Evolutionary conservation across 1,284 basidiomycete genomes (phyloP).

Genomic region (Tausonia pullulans): DNA sequence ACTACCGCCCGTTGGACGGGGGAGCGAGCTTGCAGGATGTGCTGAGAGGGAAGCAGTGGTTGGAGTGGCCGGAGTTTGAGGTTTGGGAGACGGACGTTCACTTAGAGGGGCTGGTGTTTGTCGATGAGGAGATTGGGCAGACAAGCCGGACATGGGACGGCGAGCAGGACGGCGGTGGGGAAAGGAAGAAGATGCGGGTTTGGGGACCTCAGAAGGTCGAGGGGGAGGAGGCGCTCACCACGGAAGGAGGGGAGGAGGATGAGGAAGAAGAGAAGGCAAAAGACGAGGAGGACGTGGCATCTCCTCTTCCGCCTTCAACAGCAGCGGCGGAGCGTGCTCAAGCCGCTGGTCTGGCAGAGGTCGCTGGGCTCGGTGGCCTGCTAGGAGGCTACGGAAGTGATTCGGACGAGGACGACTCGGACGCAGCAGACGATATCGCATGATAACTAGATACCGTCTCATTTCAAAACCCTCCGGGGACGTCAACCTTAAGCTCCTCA

Average conservation of each 20-base stretch:
- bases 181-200: conserved; percentile 10
- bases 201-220: not conserved
- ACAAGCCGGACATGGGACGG: not conserved
- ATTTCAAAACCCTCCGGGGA: too few species aligned
- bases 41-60: not conserved
- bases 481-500: too few species aligned
- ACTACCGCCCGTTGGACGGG: conserved; percentile 1
- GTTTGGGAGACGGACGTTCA: not conserved
- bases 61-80: conserved; percentile 5
- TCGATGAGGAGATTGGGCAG: too few species aligned
- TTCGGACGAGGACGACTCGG: not conserved
- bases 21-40: not conserved
- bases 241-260: not conserved
- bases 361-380: conserved; percentile 1
- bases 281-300: not conserved
- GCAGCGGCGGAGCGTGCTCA: too few species aligned
- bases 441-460: too few species aligned
- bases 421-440: too few species aligned
- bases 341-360: not conserved
- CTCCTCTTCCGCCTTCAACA: too few species aligned
- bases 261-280: not conserved
- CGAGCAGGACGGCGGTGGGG: not conserved
- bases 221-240: not conserved
- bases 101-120: too few species aligned
- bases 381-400: conserved; percentile 12